phyloP scores from a whole-genome alignment of 108 stramenopile genomes.

The Conticribra weissflogii region DNA sequence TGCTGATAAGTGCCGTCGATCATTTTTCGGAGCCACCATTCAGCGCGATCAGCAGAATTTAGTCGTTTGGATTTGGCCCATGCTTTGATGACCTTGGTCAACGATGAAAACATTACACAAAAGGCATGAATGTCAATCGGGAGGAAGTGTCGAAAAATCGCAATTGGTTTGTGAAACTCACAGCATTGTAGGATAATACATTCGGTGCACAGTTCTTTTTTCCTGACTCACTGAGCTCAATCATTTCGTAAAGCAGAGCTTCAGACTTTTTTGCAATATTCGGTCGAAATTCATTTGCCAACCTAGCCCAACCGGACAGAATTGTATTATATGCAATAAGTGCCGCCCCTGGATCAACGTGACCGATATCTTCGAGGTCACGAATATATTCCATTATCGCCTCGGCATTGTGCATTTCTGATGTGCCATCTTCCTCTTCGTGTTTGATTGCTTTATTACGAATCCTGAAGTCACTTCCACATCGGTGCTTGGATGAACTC shows the following conservation, averaged over 20 bases:
- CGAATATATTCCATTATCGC: conserved; percentile 63
- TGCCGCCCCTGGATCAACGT: conserved; percentile 48
- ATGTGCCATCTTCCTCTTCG: conserved; percentile 49
- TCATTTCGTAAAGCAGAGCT: conserved; percentile 67
- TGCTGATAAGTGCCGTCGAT: conserved; percentile 47
- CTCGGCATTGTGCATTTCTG: conserved; percentile 62
- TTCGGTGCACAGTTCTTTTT: conserved; percentile 47
- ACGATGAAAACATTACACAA: neutral
- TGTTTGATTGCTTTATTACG: neutral
- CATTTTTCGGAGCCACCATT: conserved; percentile 76
- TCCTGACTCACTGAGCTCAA: conserved; percentile 35
- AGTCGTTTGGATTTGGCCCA: conserved; percentile 62
- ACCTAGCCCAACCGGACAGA: conserved; percentile 57
- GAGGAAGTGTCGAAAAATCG: neutral
- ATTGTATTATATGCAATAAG: conserved; percentile 75
- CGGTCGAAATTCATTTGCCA: conserved; percentile 43
- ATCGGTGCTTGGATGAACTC: no score
- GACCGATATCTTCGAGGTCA: conserved; percentile 51
- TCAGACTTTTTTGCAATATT: conserved; percentile 65
- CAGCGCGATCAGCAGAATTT: conserved; percentile 58
- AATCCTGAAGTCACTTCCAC: no score
- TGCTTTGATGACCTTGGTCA: conserved; percentile 63
- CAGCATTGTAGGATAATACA: conserved; percentile 60
- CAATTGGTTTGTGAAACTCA: no score
- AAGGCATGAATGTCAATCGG: neutral